Conservation (phyloP, 441 rosid species). For the Metrosideros polymorpha region DNA sequence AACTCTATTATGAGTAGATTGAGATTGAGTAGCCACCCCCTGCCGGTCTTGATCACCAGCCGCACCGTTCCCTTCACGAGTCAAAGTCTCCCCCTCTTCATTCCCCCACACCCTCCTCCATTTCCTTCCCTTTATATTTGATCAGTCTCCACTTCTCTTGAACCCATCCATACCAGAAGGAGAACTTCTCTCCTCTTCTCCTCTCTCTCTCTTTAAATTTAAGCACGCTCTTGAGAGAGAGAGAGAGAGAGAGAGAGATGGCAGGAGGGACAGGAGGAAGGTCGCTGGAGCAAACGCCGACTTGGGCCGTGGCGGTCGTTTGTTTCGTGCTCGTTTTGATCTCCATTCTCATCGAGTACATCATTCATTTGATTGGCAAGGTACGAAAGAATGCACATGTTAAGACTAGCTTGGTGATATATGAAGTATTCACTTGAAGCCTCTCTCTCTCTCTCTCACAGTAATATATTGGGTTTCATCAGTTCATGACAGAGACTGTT, state of each 20-base stretch:
- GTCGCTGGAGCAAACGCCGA: constrained; percentile 69
- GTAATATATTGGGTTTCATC: not conserved
- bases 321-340: constrained; percentile 55
- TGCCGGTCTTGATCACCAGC: not conserved
- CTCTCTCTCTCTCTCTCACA: not conserved
- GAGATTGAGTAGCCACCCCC: not conserved
- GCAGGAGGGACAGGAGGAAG: constrained; percentile 30
- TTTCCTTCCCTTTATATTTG: not conserved
- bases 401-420: not conserved
- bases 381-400: not conserved
- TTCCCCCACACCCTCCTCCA: not conserved
- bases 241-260: constrained; percentile 11
- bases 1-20: not conserved
- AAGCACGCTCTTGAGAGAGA: not conserved
- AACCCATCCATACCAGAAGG: not conserved
- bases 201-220: not conserved
- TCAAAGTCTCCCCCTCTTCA: not conserved
- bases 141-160: not conserved
- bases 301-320: constrained; percentile 89
- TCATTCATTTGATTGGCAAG: constrained; percentile 33
- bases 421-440: not conserved
- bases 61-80: not conserved
- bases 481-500: not conserved
- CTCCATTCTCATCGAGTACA: constrained; percentile 63
- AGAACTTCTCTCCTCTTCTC: not conserved